Percentiles rank a stretch among this genome's conserved stretches.
phyloP scores from a whole-genome alignment of 495 filamentous ascomycete genomes.

The Hypoxylon perforatum region DNA sequence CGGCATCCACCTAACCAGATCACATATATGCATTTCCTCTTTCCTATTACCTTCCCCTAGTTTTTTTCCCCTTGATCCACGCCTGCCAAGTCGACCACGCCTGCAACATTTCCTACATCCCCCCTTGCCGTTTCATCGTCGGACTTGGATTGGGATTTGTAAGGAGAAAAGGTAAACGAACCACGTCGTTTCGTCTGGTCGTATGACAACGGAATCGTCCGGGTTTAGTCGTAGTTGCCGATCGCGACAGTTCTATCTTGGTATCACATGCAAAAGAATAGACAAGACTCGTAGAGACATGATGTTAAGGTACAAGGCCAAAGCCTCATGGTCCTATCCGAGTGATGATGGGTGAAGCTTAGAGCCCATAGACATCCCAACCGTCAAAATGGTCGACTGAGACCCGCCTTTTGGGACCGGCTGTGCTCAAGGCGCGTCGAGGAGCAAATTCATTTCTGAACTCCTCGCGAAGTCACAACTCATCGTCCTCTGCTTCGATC shows the following conservation, averaged over 20 bases:
- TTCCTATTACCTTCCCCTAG: constrained; percentile 1
- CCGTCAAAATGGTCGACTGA: constrained; percentile 56
- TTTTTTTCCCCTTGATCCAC: constrained; percentile 11
- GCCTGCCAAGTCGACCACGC: constrained; percentile 7
- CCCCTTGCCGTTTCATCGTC: constrained; percentile 6
- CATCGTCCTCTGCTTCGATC: constrained; percentile 82
- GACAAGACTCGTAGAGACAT: constrained; percentile 21
- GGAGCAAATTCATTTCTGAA: constrained; percentile 68
- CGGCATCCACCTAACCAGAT: constrained; percentile 16
- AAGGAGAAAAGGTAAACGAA: constrained; percentile 13
- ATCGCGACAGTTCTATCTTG: constrained; percentile 37
- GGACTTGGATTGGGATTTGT: not conserved
- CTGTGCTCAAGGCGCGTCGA: constrained; percentile 36
- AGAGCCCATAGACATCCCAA: constrained; percentile 65
- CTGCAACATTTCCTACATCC: not conserved
- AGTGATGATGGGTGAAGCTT: constrained; percentile 27
- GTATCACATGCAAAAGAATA: constrained; percentile 42
- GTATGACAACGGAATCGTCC: constrained; percentile 1
- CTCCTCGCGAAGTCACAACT: constrained; percentile 85
- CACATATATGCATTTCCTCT: constrained; percentile 35
- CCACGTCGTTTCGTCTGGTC: constrained; percentile 8
- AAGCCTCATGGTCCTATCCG: constrained; percentile 19
- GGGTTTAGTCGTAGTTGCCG: constrained; percentile 11
- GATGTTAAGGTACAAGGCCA: constrained; percentile 26
- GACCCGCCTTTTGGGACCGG: constrained; percentile 12